Percentiles rank a stretch among this genome's conserved stretches.
phyloP scores from a whole-genome alignment of 2,329 filamentous ascomycete genomes.

The Cladobotryum mycophilum region DNA sequence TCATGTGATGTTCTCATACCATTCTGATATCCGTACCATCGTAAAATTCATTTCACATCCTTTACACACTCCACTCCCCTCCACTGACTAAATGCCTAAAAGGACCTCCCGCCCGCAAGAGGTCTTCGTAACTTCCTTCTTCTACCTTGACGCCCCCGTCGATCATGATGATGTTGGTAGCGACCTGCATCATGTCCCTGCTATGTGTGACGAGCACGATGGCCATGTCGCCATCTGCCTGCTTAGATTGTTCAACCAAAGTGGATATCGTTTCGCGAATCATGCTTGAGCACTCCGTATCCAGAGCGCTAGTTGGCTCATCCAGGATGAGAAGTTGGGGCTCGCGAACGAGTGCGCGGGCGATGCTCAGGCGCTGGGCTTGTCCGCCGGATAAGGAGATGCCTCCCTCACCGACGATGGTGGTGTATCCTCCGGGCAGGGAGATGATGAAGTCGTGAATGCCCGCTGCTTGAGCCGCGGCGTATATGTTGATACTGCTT shows the following conservation, averaged over 20 bases:
- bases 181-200: slow-evolving; percentile 78
- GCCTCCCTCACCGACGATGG: slow-evolving; percentile 70
- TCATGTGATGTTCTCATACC: too few relatives aligned
- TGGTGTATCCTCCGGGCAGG: slow-evolving; percentile 55
- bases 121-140: slow-evolving; percentile 56
- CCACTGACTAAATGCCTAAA: slow-evolving; percentile 44
- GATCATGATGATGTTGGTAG: slow-evolving; percentile 66
- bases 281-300: slow-evolving; percentile 58
- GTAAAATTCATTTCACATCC: too few relatives aligned
- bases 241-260: slow-evolving; percentile 36
- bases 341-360: slow-evolving; percentile 65
- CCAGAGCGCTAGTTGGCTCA: slow-evolving; percentile 78
- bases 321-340: slow-evolving; percentile 75
- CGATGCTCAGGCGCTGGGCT: slow-evolving; percentile 73
- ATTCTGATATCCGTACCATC: too few relatives aligned
- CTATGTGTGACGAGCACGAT: slow-evolving; percentile 79
- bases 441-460: slow-evolving; percentile 72
- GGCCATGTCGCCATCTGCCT: slow-evolving; percentile 43
- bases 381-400: slow-evolving; percentile 73
- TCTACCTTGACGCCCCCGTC: slow-evolving; percentile 62
- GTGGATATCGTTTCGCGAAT: slow-evolving; percentile 57
- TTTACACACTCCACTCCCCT: slow-evolving; percentile 11
- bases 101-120: slow-evolving; percentile 41
- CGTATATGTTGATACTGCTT: slow-evolving; percentile 37
- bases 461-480: slow-evolving; percentile 52